phyloP scores from a whole-genome alignment of 2,329 filamentous ascomycete genomes.

The Zymoseptoria pseudotritici region DNA sequence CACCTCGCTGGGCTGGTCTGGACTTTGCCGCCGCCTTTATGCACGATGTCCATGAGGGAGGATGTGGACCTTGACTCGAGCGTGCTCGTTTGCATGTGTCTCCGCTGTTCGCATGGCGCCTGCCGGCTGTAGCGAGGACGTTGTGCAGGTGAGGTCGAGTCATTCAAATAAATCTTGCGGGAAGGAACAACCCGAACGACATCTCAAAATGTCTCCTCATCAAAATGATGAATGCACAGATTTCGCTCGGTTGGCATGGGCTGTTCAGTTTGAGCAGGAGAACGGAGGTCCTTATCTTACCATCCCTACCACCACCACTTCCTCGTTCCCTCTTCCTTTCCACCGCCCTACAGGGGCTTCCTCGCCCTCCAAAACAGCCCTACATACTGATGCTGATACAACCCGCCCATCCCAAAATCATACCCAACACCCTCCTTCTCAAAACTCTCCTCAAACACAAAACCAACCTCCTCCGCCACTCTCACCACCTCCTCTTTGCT shows the following conservation, averaged over 20 bases:
- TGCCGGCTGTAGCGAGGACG: too few relatives aligned
- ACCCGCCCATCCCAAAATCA: constrained; percentile 2
- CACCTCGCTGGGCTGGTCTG: neutral
- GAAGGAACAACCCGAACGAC: too few relatives aligned
- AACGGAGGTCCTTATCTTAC: neutral
- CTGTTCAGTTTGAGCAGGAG: neutral
- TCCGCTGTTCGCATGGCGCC: neutral
- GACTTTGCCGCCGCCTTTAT: neutral
- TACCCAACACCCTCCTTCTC: constrained; percentile 6
- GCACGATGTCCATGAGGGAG: neutral
- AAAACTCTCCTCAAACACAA: constrained; percentile 7
- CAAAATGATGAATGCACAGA: too few relatives aligned
- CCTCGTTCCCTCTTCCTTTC: neutral
- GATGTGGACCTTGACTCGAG: neutral
- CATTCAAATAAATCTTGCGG: too few relatives aligned
- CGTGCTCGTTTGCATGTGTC: neutral
- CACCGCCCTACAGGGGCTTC: constrained; percentile 1
- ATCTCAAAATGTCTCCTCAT: too few relatives aligned
- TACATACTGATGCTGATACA: constrained; percentile 8
- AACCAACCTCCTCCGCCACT: constrained; percentile 12
- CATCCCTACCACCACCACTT: neutral
- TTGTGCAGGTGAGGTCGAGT: too few relatives aligned
- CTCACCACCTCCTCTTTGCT: constrained; percentile 12
- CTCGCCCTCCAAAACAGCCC: constrained; percentile 9
- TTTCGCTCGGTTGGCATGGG: neutral